Conservation (phyloP, 2,329 filamentous ascomycete species). For the Cryoendolithus antarcticus region DNA sequence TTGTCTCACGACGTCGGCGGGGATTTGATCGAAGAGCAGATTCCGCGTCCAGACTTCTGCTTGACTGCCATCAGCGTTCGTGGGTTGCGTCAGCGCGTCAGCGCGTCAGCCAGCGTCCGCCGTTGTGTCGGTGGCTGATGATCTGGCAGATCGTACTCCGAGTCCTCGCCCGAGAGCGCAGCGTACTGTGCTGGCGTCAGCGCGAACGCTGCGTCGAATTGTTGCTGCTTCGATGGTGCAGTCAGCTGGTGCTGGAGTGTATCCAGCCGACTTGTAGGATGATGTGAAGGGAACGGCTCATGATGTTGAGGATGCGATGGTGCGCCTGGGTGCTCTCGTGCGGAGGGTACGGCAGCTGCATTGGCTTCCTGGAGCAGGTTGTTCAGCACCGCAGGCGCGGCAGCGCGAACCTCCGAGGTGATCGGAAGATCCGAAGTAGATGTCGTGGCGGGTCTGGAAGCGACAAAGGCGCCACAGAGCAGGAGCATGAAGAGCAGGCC, state of each 20-base stretch:
- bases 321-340: neutral
- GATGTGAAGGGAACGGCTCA: slow-evolving; percentile 14
- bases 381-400: slow-evolving; percentile 64
- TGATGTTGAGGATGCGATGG: slow-evolving; percentile 3
- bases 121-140: slow-evolving; percentile 46
- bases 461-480: slow-evolving; percentile 89
- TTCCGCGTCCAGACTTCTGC: slow-evolving; percentile 89
- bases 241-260: slow-evolving; percentile 35
- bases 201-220: slow-evolving; percentile 77
- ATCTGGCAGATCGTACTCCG: slow-evolving; percentile 47
- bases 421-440: slow-evolving; percentile 63
- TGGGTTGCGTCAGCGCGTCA: slow-evolving; percentile 42
- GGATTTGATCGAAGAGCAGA: slow-evolving; percentile 87
- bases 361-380: slow-evolving; percentile 70
- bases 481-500: slow-evolving; percentile 88
- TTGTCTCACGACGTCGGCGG: slow-evolving; percentile 77
- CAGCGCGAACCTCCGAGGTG: slow-evolving; percentile 67
- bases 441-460: slow-evolving; percentile 66
- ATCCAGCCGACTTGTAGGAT: slow-evolving; percentile 19
- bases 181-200: slow-evolving; percentile 82
- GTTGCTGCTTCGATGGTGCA: slow-evolving; percentile 65
- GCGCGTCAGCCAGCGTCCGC: slow-evolving; percentile 65
- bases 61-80: slow-evolving; percentile 39
- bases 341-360: neutral
- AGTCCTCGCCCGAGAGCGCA: slow-evolving; percentile 55